A percentile compares a stretch with the other conserved stretches of the same genome.
Conservation (phyloP, 306 rosid species). For the Lupinus albus region DNA sequence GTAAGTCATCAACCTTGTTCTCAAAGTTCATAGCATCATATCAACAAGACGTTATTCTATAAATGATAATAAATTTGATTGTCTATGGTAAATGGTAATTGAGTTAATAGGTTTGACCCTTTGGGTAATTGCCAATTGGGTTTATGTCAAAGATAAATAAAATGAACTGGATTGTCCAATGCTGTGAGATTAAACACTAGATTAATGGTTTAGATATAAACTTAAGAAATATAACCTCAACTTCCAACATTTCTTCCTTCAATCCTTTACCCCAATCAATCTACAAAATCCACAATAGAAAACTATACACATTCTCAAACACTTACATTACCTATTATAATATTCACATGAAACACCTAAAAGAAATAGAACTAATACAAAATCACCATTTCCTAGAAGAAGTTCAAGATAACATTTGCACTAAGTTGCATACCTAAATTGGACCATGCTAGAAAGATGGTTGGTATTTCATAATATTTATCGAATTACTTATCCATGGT, state of each 20-base stretch:
- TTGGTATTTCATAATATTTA: slow-evolving; percentile 11
- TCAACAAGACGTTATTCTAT: too few relatives aligned
- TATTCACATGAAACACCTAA: background rate
- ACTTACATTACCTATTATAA: background rate
- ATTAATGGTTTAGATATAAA: background rate
- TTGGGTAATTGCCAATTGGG: too few relatives aligned
- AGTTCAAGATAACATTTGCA: background rate
- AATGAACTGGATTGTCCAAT: too few relatives aligned
- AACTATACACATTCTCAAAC: background rate
- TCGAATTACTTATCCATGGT: slow-evolving; percentile 37
- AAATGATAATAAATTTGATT: too few relatives aligned
- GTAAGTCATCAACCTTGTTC: too few relatives aligned
- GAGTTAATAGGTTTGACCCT: too few relatives aligned
- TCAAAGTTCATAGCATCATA: too few relatives aligned
- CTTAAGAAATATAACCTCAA: background rate
- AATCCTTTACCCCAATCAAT: background rate
- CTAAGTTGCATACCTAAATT: background rate
- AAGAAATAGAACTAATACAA: background rate
- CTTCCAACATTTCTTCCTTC: background rate
- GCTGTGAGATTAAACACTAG: too few relatives aligned
- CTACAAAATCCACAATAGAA: background rate
- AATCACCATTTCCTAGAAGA: background rate
- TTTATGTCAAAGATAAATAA: too few relatives aligned
- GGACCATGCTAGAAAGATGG: slow-evolving; percentile 11
- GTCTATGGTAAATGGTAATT: too few relatives aligned